Evolutionary conservation across 345 rosid species (phyloP), one percentile per base, ranked within the genome.

Genomic region (Brassica rapa): DNA sequence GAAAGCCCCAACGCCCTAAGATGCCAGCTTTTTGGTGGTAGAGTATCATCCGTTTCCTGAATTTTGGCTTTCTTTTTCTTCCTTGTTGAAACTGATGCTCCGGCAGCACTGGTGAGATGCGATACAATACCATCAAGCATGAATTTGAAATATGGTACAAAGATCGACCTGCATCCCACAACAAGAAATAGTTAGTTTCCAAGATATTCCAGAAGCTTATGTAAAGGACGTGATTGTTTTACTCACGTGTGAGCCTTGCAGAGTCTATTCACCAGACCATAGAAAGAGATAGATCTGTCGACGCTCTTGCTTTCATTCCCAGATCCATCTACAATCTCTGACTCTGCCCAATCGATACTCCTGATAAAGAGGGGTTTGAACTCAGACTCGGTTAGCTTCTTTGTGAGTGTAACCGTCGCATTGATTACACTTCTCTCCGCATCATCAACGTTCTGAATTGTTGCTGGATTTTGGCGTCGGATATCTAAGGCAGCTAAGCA

Each of bases 301-400:
- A 86, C 68, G 72, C 82, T 86, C 74, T 79, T 82, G 80, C 39
- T 82, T 73, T 76, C 83, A 41, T 51, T 69, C 19, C 76, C 82
- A 16, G 81, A 80, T 80, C 19, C 80, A 35, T 89, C 91, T 33
- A 86, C 92, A 66, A 79, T 73, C 62, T 83, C 85, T 1, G 89
- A 84, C 83, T 93, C 98, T 32, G 87, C 91, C 99, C 99, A 95
- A 77, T 88, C 96, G 68, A 95, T 83, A 72, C 88, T 87, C 77
- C 77, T 86, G 46, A 93, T 76, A 70, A 95, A 93, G 74, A 95
- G 96, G 8, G 99, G 99, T 82, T 82, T 93, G 84, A 95, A 95
- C 94, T 90, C 91, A 8, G 86, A 86, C 85, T 95, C 99, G 0
- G 98, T 95, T 64, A 95, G 94, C 77, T 93, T 95, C 93, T 90